Evolutionary conservation across 768 basidiomycete species (phyloP), one percentile per base, ranked within the genome.

Genomic region (Boletus pseudo-olivaceus): DNA sequence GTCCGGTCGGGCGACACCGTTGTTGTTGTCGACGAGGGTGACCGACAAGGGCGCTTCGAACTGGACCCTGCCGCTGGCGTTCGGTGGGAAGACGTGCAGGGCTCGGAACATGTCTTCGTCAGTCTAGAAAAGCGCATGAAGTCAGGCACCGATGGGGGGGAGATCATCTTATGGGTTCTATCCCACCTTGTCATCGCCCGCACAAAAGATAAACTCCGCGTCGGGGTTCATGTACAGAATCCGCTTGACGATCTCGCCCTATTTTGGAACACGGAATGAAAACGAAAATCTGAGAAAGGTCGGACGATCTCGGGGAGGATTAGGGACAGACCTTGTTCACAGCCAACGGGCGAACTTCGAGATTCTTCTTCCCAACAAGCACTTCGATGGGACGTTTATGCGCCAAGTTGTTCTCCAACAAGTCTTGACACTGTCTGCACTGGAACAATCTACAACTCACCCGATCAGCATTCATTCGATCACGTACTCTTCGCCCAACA

Each of bases 91-190:
- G 58, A 87, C 76, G 23, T 83, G 79, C 1, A 96, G 78, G 0
- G 92, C 81, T 60, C 94, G 87, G 88, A 98, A 98, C 96, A 99
- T 99, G 76, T 99, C 96, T 75, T 99, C 96, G 76, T 98, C 93
- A 45, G 95, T 95, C 90, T 89, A 32, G 27, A 19, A n/a, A 19
- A 5, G 5, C 2, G 62, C 23, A 27, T 23, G 14, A 9, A 42
- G 14, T 19, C 10, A 48, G n/a, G 33, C 32, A 23, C 29, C 12
- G n/a, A 14, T 26, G 37, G 17, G 14, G 12, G 15, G 6, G 10
- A 11, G 44, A 46, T 39, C 51, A 57, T 43, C 12, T 29, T 7
- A 8, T 6, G n/a, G 9, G 11, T 32, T 44, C 17, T 54, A 29
- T 11, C 10, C 34, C 56, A 89, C 90, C 83, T 98, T 99, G 76